phyloP scores from a whole-genome alignment of 2,329 filamentous ascomycete genomes.

The Pyricularia grisea region DNA sequence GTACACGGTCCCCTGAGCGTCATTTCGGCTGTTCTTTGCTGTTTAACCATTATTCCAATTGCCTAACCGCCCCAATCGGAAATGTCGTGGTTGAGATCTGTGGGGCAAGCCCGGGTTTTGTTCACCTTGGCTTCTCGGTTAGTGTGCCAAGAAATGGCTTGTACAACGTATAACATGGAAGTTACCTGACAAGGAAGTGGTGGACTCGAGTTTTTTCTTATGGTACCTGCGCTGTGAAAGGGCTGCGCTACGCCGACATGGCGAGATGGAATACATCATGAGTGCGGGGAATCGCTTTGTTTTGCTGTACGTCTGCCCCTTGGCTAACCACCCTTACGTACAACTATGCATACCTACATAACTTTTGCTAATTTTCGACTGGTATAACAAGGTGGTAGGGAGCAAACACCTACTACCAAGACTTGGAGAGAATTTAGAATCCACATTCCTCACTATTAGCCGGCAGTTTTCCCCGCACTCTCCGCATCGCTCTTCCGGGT shows the following conservation, averaged over 20 bases:
- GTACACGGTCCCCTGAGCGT: background rate
- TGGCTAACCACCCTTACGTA: no score
- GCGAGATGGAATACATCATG: background rate
- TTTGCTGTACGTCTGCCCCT: background rate
- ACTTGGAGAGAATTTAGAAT: background rate
- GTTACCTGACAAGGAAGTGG: background rate
- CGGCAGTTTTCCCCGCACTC: background rate
- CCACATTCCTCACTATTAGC: background rate
- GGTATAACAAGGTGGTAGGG: background rate
- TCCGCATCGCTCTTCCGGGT: background rate
- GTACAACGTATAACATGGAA: background rate
- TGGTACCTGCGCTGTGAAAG: background rate
- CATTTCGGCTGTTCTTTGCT: background rate
- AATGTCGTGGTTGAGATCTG: background rate
- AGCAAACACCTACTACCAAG: no score
- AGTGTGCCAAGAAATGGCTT: background rate
- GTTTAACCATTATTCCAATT: background rate
- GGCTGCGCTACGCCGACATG: background rate
- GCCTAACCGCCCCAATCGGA: slow-evolving; percentile 1
- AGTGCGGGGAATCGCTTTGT: background rate
- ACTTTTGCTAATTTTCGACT: background rate
- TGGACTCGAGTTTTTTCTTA: background rate
- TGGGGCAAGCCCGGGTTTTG: background rate
- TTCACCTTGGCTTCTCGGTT: background rate
- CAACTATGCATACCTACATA: no score